Evolutionary conservation across 2,329 filamentous ascomycete species (phyloP).

Genomic region (Sphaerulina vaccinii): DNA sequence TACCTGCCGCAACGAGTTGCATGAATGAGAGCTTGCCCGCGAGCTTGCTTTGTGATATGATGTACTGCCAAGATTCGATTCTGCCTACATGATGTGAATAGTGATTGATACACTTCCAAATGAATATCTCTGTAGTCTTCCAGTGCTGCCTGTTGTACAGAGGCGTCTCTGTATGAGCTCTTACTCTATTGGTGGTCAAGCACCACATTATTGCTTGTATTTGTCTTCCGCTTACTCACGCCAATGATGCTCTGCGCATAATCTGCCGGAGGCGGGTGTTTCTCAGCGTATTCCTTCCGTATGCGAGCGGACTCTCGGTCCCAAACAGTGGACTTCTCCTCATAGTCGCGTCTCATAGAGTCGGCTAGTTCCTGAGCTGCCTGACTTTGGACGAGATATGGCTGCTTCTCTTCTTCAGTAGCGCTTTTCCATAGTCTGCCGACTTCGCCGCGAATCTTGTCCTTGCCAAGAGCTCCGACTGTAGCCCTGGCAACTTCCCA

Average conservation of each 20-base stretch:
- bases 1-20: too few relatives aligned
- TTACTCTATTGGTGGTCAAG: conserved; percentile 26
- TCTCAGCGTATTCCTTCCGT: conserved; percentile 42
- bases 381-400: conserved; percentile 73
- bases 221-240: conserved; percentile 34
- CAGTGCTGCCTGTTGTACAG: not conserved
- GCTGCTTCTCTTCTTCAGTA: conserved; percentile 65
- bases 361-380: conserved; percentile 67
- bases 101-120: not conserved
- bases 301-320: conserved; percentile 61
- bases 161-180: not conserved
- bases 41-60: too few relatives aligned
- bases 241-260: conserved; percentile 21
- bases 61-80: too few relatives aligned
- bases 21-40: too few relatives aligned
- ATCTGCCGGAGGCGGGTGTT: conserved; percentile 28
- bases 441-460: conserved; percentile 79
- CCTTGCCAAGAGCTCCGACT: conserved; percentile 64
- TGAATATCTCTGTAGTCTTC: not conserved
- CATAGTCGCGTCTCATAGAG: conserved; percentile 58
- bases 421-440: conserved; percentile 90
- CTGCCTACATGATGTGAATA: too few relatives aligned
- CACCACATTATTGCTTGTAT: conserved; percentile 34
- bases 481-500: conserved; percentile 59
- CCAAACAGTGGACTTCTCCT: conserved; percentile 66